A percentile compares a stretch with the other conserved stretches of the same genome.
Evolutionary conservation across 257 asterid species (phyloP).

Genomic region (Osmanthus fragrans): DNA sequence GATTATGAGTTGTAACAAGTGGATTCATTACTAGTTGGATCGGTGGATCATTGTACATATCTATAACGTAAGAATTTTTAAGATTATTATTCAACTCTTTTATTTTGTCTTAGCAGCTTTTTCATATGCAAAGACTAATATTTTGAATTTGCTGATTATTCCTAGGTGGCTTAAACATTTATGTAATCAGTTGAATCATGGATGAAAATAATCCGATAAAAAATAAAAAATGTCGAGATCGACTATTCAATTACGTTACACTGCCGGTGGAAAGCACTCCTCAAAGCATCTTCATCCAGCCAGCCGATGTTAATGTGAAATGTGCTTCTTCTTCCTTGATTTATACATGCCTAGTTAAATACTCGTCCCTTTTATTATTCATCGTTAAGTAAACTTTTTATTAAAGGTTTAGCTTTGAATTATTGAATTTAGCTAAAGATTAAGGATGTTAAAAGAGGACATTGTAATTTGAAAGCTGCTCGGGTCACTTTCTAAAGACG

Average conservation of each 20-base stretch:
- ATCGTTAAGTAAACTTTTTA: neutral
- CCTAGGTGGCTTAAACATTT: no score
- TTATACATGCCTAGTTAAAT: neutral
- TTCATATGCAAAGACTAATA: no score
- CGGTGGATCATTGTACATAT: no score
- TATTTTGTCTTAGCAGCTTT: neutral
- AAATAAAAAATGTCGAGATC: neutral
- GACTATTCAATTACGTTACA: no score
- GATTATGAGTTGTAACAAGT: no score
- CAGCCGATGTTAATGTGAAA: neutral
- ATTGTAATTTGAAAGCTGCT: conserved; percentile 1
- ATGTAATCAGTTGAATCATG: no score
- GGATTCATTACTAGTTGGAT: no score
- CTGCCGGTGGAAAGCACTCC: neutral
- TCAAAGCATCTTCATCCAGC: neutral
- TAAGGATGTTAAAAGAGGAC: neutral
- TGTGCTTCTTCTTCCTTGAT: neutral
- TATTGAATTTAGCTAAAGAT: neutral
- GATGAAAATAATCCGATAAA: no score
- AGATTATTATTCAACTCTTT: no score
- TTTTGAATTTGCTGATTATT: no score
- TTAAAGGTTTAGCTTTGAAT: neutral
- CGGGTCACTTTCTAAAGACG: conserved; percentile 25
- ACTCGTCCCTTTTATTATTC: neutral
- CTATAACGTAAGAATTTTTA: no score